phyloP scores from a whole-genome alignment of 495 filamentous ascomycete species.

The Trichoderma erinaceum region DNA sequence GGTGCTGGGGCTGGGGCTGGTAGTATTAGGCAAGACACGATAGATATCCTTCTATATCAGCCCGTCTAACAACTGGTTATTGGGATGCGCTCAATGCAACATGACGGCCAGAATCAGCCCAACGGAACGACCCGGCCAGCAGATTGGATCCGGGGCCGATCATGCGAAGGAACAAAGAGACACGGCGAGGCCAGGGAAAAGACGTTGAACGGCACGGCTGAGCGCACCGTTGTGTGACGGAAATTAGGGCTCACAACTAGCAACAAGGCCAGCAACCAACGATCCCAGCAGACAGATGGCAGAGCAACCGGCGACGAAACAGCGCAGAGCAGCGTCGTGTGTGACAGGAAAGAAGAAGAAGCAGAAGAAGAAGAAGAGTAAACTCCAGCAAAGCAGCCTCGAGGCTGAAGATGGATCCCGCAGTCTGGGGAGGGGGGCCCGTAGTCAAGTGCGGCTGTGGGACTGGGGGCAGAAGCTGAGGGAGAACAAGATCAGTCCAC shows the following conservation, averaged over 20 bases:
- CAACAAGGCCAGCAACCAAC: background rate
- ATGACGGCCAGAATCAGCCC: slow-evolving; percentile 6
- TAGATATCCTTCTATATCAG: background rate
- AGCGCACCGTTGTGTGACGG: slow-evolving; percentile 8
- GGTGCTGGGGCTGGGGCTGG: background rate
- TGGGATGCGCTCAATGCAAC: slow-evolving; percentile 9
- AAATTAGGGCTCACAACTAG: background rate
- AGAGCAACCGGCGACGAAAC: background rate
- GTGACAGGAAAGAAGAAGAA: background rate
- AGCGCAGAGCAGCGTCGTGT: background rate
- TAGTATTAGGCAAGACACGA: background rate
- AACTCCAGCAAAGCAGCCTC: background rate
- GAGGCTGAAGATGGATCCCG: background rate
- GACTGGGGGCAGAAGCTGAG: background rate
- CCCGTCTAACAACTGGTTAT: background rate
- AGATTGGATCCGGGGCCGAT: background rate
- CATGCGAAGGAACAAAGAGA: background rate
- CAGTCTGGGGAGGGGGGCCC: background rate
- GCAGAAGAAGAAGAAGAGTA: background rate
- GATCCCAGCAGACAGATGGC: background rate
- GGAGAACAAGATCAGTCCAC: background rate
- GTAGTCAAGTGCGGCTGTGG: background rate
- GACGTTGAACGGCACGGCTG: background rate
- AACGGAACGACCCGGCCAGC: slow-evolving; percentile 3
- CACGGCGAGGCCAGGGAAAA: background rate